Base-by-base conservation (phyloP, 148 eudicot genomes). In the Pharnaceum exiguum region DNA sequence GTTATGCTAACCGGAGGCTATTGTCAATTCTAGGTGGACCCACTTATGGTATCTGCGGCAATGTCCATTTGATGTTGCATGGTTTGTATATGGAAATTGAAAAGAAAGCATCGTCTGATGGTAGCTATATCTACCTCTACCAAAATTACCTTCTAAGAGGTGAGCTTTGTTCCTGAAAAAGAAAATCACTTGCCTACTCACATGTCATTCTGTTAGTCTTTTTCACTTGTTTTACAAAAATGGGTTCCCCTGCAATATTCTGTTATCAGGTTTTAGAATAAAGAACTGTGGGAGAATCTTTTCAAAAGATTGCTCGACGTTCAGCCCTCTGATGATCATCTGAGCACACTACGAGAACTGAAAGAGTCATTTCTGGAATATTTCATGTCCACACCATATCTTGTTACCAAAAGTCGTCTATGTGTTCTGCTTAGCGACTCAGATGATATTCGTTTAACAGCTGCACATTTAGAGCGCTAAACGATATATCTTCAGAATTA, bases 11-110 rank as follows among this genome's bases (percentile, higher is more conserved):
- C 45, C 21, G n/a, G 2, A 43, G 31, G 33, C 43, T 27, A 37
- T 17, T 53, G 39, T 46, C 35, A 68, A 43, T 17, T 63, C 10
- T 60, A 90, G 97, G 95, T 83, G 31, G 98, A 93, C 62, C n/a
- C n/a, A 68, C 79, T 27, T 93, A 85, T 60, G 98, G 95, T 61
- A 84, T 93, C 28, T 93, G 98, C 64, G 96, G 81, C 30, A 70
- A 77, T 77, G 95, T 80, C 63, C 96, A 93, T 60, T 59, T 85
- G 90, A 93, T 93, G 98, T 85, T 93, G 49, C 98, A 93, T 61
- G 73, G 78, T 54, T 44, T 75, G 21, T 93, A 82, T 73, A 85
- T 93, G 96, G 82, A 81, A 65, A 72, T 88, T 42, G 84, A 83
- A 46, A 88, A 85, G 75, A 77, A 56, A 62, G 22, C 64, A 54